Evolutionary conservation across 805 yeast species (phyloP), one percentile per base, ranked within the genome.

Genomic region (Pichia cabralensis): DNA sequence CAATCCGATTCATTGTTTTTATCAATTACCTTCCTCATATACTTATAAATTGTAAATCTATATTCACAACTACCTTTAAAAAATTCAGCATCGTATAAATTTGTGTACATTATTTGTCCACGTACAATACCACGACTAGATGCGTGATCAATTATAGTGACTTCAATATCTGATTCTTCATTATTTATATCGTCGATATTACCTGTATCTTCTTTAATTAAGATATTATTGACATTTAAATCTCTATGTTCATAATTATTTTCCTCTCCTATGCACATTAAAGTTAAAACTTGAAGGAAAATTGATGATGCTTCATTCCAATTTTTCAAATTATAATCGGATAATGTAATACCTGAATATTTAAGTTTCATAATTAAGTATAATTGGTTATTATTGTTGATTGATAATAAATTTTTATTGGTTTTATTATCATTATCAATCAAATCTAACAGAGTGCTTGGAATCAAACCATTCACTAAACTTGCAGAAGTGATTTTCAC

Each of bases 211-310:
- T 45, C 43, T 32, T 62, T 62, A 13, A 80, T 58, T 12, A 76
- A 57, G 34, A 80, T 60, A 47, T 80, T 80, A 10, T 78, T 77
- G 67, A 80, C 65, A 41, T 76, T 80, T 39, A 80, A 53, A 51
- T 80, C 83, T 30, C 89, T 62, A 47, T 80, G 89, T 53, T 80
- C 88, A 53, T 79, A 79, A 39, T 60, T 58, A 24, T 56, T 48
- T 12, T 58, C 52, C 51, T 80, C 86, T 1, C 74, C 78, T 8
- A 54, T 55, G 18, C 69, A 65, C 18, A 80, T 53, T 5, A 63
- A 53, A n/a, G 58, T 52, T 2, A 63, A 73, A 18, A 74, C 56
- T 40, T 64, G 65, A 72, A 76, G 69, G 44, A 80, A 76, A 1
- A 80, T 64, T 8, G 49, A 48, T 28, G 45, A 44, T 3, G 66